A percentile compares a stretch with the other conserved stretches of the same genome.
Conservation (phyloP, 2,329 filamentous ascomycete genomes). For the Cordyceps farinosa region DNA sequence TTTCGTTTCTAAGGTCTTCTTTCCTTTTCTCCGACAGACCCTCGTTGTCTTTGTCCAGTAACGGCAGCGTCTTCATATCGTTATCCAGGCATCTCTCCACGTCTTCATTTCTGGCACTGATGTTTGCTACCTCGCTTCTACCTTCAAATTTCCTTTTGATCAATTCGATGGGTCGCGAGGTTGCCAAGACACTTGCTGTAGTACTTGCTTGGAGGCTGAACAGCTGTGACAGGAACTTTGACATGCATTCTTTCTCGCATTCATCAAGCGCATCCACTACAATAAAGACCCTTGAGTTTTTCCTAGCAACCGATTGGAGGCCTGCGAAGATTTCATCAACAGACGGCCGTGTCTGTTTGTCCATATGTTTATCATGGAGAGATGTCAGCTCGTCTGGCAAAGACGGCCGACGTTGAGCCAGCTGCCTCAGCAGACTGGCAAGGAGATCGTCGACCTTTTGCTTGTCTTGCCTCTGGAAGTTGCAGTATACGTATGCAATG, state of each 20-base stretch:
- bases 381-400: constrained; percentile 27
- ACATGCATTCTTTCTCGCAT: constrained; percentile 8
- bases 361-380: constrained; percentile 19
- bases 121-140: background rate
- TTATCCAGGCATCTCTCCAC: background rate
- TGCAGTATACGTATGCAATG: constrained; percentile 46
- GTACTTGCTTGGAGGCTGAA: background rate
- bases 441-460: constrained; percentile 34
- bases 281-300: constrained; percentile 19
- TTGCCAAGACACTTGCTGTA: constrained; percentile 19
- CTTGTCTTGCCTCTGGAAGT: constrained; percentile 36
- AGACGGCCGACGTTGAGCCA: constrained; percentile 24
- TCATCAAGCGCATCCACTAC: constrained; percentile 28
- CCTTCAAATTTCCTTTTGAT: background rate
- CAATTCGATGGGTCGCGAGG: constrained; percentile 7
- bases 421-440: constrained; percentile 35
- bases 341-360: background rate
- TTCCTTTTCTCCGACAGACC: background rate
- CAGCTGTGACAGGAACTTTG: background rate
- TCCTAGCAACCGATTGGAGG: background rate
- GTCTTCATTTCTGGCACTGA: background rate
- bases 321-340: background rate
- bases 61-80: background rate
- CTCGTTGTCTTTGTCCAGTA: background rate
- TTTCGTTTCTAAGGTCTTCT: background rate